Conservation (phyloP, 108 stramenopile genomes). For the Nitzschia sp. region DNA sequence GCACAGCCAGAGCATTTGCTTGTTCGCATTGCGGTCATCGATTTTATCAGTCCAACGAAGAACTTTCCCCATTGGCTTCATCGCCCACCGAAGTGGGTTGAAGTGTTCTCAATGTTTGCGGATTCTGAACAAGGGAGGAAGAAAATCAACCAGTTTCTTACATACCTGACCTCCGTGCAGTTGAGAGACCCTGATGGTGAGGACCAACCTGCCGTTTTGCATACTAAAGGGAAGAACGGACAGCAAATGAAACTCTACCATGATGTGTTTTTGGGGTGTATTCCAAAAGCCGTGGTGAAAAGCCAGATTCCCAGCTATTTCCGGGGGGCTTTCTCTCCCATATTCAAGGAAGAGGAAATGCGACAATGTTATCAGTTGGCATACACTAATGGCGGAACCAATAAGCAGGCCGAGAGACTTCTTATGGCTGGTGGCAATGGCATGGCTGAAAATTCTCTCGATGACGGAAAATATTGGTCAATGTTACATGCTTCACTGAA, state of each 20-base stretch:
- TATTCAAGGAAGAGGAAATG: not conserved
- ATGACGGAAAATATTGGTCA: not conserved
- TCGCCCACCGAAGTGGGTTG: not conserved
- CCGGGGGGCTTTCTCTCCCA: not conserved
- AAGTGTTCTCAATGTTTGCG: not conserved
- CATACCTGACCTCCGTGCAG: not conserved
- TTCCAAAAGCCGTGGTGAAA: not conserved
- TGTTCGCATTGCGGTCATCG: not conserved
- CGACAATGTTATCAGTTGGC: not conserved
- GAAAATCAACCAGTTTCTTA: not conserved
- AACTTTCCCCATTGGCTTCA: not conserved
- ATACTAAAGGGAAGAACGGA: not conserved
- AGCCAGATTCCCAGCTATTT: not conserved
- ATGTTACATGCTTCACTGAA: not conserved
- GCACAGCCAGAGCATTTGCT: not conserved
- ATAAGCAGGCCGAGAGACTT: not conserved
- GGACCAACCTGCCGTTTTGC: not conserved
- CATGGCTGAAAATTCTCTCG: not conserved
- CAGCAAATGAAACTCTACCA: not conserved
- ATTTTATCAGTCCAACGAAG: not conserved
- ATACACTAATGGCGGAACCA: too few relatives aligned
- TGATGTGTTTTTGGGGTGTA: not conserved
- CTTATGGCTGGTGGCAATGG: not conserved
- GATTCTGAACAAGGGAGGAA: not conserved
- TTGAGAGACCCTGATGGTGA: not conserved